Evolutionary conservation across 1,284 basidiomycete species (phyloP).

Genomic region (Sanguinoderma infundibulare): DNA sequence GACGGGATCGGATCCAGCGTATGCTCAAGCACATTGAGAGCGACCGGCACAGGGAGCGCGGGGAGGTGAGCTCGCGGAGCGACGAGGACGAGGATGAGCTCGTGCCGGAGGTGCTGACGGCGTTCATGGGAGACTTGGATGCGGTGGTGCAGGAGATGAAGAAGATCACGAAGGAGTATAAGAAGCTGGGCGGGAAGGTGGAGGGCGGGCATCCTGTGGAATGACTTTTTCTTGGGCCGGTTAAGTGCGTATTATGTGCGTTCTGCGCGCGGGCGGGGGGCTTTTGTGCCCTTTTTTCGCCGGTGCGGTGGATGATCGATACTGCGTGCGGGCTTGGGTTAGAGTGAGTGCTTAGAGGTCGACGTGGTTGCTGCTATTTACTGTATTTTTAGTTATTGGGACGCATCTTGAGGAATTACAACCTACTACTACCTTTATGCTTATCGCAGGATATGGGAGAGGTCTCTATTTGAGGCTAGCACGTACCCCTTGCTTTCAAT

Average conservation of each 20-base stretch:
- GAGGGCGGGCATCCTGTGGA: not conserved
- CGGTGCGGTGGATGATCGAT: not conserved
- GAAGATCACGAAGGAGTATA: constrained; percentile 19
- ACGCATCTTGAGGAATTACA: not conserved
- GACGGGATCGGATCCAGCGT: constrained; percentile 52
- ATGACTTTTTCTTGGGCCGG: not conserved
- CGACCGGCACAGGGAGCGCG: constrained; percentile 34
- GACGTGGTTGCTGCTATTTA: not conserved
- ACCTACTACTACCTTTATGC: too few species aligned
- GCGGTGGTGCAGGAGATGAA: constrained; percentile 26
- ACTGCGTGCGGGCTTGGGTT: not conserved
- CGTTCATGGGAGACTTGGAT: constrained; percentile 39
- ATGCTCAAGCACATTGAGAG: constrained; percentile 42
- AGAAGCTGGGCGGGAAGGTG: constrained; percentile 16
- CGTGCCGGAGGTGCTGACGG: constrained; percentile 53
- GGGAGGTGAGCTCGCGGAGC: constrained; percentile 40
- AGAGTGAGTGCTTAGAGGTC: not conserved
- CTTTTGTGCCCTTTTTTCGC: not conserved
- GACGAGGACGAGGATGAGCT: constrained; percentile 56
- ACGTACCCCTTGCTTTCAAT: too few species aligned
- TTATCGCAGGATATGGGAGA: too few species aligned
- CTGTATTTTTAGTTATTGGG: not conserved
- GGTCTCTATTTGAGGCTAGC: too few species aligned
- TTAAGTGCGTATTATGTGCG: not conserved
- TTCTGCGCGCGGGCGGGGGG: not conserved